phyloP scores from a whole-genome alignment of 306 rosid genomes.

The Cicer judaicum region DNA sequence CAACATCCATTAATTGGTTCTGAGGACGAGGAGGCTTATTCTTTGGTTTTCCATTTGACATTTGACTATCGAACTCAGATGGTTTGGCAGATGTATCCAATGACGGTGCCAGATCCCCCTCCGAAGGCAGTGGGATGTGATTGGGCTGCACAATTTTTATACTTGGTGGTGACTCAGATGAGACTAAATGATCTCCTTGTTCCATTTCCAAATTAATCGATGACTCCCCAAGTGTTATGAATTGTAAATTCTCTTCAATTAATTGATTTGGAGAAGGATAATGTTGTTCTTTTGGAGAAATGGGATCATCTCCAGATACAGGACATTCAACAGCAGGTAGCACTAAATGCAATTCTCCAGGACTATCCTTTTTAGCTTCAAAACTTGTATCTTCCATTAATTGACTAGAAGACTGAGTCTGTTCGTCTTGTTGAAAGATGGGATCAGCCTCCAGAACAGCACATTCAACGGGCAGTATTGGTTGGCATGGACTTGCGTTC shows the following conservation, averaged over 20 bases:
- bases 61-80: slow-evolving; percentile 52
- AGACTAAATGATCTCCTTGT: slow-evolving; percentile 44
- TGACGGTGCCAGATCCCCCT: slow-evolving; percentile 53
- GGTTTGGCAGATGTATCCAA: slow-evolving; percentile 46
- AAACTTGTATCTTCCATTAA: slow-evolving; percentile 47
- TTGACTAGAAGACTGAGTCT: slow-evolving; percentile 44
- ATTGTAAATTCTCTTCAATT: slow-evolving; percentile 51
- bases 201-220: slow-evolving; percentile 50
- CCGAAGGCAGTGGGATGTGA: slow-evolving; percentile 47
- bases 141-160: slow-evolving; percentile 52
- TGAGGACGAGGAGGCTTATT: slow-evolving; percentile 72
- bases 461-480: slow-evolving; percentile 43
- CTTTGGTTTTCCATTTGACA: slow-evolving; percentile 57
- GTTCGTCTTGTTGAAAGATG: slow-evolving; percentile 35
- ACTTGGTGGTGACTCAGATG: slow-evolving; percentile 45
- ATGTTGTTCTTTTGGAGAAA: slow-evolving; percentile 36
- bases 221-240: slow-evolving; percentile 46
- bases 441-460: slow-evolving; percentile 40
- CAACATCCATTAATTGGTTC: slow-evolving; percentile 76
- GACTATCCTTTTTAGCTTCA: slow-evolving; percentile 47
- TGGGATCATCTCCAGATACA: slow-evolving; percentile 43
- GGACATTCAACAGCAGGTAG: slow-evolving; percentile 43
- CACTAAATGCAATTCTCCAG: slow-evolving; percentile 37
- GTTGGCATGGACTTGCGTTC: slow-evolving; percentile 49
- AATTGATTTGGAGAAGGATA: slow-evolving; percentile 47